phyloP scores from a whole-genome alignment of 805 yeast genomes.

The Teunomyces aglyptinius region DNA sequence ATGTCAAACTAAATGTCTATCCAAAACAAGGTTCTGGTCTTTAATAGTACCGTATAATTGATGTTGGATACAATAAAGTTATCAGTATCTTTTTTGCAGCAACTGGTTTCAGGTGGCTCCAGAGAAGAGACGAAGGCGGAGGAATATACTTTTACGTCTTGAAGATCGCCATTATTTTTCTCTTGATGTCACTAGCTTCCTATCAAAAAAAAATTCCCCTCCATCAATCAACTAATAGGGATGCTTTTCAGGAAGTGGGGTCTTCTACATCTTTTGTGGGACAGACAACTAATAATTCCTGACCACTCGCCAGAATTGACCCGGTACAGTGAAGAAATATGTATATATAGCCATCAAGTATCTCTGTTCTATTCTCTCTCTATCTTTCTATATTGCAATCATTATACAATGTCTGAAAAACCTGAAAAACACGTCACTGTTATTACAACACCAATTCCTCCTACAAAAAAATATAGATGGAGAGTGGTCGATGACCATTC shows the following conservation, averaged over 20 bases:
- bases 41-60: no score
- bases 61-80: no score
- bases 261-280: neutral
- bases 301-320: neutral
- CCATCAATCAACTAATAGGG: no score
- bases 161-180: no score
- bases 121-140: no score
- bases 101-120: no score
- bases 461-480: slow-evolving; percentile 16
- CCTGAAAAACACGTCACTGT: neutral
- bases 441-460: slow-evolving; percentile 3
- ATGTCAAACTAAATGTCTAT: no score
- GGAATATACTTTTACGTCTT: no score
- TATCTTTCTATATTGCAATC: neutral
- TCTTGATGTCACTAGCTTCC: no score
- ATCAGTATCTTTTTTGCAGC: no score
- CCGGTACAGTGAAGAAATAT: neutral
- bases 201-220: neutral
- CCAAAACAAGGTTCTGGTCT: no score
- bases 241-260: neutral
- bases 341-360: neutral
- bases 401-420: neutral
- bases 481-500: slow-evolving; percentile 27
- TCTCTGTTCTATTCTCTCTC: neutral
- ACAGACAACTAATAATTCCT: neutral